Evolutionary conservation across 768 basidiomycete genomes (phyloP), one percentile per base, ranked within the genome.

Genomic region (Boletus tylopilopsis): DNA sequence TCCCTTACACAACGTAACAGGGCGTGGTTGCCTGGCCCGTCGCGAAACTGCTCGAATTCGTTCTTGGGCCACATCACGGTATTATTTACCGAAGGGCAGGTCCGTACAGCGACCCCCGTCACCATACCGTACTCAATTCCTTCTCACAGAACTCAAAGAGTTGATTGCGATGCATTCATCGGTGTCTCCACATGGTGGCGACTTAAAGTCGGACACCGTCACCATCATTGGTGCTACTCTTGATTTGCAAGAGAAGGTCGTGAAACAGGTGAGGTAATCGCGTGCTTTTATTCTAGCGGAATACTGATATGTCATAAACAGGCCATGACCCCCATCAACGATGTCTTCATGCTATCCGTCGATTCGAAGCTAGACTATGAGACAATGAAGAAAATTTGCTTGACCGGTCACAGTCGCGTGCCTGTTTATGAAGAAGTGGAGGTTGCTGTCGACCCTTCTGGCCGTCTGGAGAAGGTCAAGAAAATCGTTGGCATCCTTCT

Each of bases 181-280:
- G 0, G 76, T 76, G 27, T 84, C 79, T 6, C 74, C 84, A 0
- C 85, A 84, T 50, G 91, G 90, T 12, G 93, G 93, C 11, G 93
- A 95, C 63, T 72, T 94, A 37, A 87, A 90, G 60, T 79, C 71
- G 1, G 92, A 94, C 62, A 94, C 92, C 0, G 88, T 94, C 43
- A 84, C 84, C 2, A 94, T 94, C 64, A 92, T 94, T 33, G 90
- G 91, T 16, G 89, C 88, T 1, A 90, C 90, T 0, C 79, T 95
- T 21, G 92, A 94, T 63, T 68, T 95, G 13, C 92, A 94, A 62
- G 88, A 88, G 59, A 94, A 94, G 63, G 84, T 85, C 30, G 87
- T 88, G 27, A 76, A 70, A 56, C 84, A 87, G 73, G 81, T 79
- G 24, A 50, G 18, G 15, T 6, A 1, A 21, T 21, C 18, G 5